Evolutionary conservation across 495 filamentous ascomycete species (phyloP).

Genomic region (Hyaloscypha hepaticicola): DNA sequence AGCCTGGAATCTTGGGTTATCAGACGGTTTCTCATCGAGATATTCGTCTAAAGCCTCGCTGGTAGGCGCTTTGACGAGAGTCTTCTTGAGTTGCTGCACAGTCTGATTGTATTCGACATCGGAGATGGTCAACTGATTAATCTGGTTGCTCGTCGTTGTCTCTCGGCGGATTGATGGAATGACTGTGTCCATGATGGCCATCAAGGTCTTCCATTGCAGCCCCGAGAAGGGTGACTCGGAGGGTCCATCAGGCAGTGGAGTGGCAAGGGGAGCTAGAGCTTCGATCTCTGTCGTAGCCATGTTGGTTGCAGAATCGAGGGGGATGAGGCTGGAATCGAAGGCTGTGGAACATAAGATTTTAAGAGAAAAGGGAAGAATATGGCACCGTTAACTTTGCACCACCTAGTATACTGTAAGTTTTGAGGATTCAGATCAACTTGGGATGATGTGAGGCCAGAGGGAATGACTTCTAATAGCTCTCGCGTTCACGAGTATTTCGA

Average conservation of each 20-base stretch:
- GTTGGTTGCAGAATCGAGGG: neutral
- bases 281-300: conserved; percentile 8
- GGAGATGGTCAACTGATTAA: conserved; percentile 14
- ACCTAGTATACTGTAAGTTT: neutral
- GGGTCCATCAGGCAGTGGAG: conserved; percentile 10
- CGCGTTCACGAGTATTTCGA: neutral
- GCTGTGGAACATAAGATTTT: neutral
- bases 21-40: conserved; percentile 49
- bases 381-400: neutral
- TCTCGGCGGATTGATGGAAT: conserved; percentile 47
- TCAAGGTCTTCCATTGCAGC: conserved; percentile 55
- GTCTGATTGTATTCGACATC: conserved; percentile 27
- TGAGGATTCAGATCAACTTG: neutral
- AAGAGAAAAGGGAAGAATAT: neutral
- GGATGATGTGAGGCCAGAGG: neutral
- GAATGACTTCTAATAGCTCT: neutral
- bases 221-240: conserved; percentile 39
- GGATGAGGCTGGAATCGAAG: neutral
- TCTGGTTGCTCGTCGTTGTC: conserved; percentile 33
- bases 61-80: conserved; percentile 13
- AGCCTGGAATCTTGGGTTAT: conserved; percentile 46
- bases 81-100: conserved; percentile 19
- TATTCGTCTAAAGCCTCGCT: conserved; percentile 38
- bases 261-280: conserved; percentile 4
- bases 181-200: conserved; percentile 54